These are phyloP conservation scores for Solanum aculeatissimum DNA, from an alignment of 305 asterid species.

Conservation along the genomic window DNA sequence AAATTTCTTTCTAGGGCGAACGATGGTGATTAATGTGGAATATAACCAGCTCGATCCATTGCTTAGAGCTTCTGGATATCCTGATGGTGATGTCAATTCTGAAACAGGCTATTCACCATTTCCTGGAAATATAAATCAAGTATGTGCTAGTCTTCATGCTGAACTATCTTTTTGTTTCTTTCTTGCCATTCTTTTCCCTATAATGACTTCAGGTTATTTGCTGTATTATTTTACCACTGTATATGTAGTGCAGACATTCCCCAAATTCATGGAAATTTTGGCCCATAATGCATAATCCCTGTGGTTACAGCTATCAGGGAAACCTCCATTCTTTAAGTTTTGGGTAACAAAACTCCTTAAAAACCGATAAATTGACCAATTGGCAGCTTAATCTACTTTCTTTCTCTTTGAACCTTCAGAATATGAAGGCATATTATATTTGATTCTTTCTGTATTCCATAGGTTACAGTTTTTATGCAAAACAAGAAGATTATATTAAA, in stretches of 20 bases:
- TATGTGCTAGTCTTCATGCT: conserved; percentile 16
- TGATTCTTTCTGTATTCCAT: not conserved
- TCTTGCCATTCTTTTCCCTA: not conserved
- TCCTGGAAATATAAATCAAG: conserved; percentile 98
- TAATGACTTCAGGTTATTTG: not conserved
- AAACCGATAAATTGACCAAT: not conserved
- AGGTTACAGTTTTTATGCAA: not conserved
- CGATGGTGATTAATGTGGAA: conserved; percentile 99
- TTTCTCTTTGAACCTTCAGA: not conserved
- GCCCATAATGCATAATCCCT: not conserved
- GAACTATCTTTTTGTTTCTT: not conserved
- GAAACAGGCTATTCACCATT: conserved; percentile 94
- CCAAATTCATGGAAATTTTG: not conserved
- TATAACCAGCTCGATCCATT: conserved; percentile 98
- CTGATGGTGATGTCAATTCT: conserved; percentile 89
- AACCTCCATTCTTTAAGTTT: not conserved
- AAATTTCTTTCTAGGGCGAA: conserved; percentile 45
- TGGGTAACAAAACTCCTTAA: not conserved
- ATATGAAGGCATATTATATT: not conserved
- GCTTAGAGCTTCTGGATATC: conserved; percentile 86
- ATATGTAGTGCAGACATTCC: not conserved
- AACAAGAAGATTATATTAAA: not conserved
- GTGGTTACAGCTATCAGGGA: not conserved
- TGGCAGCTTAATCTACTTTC: not conserved
- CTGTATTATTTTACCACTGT: not conserved